These are phyloP conservation scores for Aegilops speltoides DNA, from an alignment of 176 grass and related monocot genomes.

Conservation along the genomic window DNA sequence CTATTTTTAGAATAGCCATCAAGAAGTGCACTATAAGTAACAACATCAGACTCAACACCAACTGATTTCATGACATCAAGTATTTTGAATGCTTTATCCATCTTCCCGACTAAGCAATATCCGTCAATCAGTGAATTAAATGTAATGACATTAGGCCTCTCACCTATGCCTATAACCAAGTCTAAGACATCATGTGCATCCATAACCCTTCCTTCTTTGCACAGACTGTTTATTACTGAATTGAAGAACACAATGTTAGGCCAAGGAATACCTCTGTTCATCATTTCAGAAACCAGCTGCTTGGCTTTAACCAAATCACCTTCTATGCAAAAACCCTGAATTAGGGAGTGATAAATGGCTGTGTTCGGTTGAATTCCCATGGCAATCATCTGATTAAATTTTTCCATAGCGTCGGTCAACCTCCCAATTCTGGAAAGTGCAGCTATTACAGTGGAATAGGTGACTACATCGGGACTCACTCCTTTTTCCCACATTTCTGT, in stretches of 20 bases:
- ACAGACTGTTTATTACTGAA: background rate
- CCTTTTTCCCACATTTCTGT: background rate
- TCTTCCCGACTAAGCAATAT: background rate
- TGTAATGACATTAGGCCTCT: background rate
- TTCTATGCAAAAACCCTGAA: background rate
- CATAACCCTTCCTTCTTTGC: background rate
- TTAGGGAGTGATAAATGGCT: background rate
- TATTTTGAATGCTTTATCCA: background rate
- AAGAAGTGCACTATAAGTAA: background rate
- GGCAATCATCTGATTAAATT: background rate
- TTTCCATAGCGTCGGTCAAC: background rate
- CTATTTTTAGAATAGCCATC: background rate
- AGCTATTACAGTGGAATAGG: background rate
- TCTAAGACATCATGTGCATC: background rate
- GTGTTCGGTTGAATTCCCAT: accelerated
- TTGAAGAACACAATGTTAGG: background rate
- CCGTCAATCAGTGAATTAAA: background rate
- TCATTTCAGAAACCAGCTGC: background rate
- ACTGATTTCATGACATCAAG: background rate
- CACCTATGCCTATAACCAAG: background rate
- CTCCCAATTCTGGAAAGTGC: background rate
- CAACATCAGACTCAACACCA: background rate
- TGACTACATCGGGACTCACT: background rate
- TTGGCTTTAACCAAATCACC: background rate
- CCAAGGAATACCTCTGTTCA: background rate